Conservation (phyloP, 2,329 filamentous ascomycete genomes). For the Colletotrichum cordylinicola region DNA sequence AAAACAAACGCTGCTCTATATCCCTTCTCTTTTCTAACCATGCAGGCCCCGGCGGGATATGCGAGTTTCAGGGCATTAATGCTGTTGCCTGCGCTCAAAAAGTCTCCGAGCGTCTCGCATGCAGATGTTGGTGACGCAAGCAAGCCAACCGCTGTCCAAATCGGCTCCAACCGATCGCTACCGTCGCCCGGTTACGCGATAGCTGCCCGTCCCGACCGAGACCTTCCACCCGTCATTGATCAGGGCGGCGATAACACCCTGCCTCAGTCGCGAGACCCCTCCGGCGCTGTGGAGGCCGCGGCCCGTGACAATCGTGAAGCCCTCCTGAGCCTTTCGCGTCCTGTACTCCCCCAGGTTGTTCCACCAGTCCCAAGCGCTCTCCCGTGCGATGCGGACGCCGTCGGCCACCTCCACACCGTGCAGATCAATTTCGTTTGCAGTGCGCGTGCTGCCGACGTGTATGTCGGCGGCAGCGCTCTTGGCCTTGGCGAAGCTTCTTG, state of each 20-base stretch:
- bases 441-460: conserved; percentile 73
- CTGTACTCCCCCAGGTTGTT: conserved; percentile 69
- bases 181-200: conserved; percentile 69
- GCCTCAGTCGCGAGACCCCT: conserved; percentile 77
- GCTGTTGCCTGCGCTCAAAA: conserved; percentile 1
- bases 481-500: conserved; percentile 61
- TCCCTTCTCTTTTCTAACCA: background rate
- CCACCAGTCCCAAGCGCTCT: conserved; percentile 79
- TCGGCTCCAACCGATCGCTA: conserved; percentile 24
- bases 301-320: conserved; percentile 82
- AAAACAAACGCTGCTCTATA: background rate
- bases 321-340: conserved; percentile 52
- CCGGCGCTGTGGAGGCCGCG: conserved; percentile 78
- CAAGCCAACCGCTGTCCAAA: background rate
- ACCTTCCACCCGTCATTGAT: conserved; percentile 84
- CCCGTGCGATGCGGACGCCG: conserved; percentile 77
- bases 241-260: conserved; percentile 79
- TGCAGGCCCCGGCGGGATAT: background rate
- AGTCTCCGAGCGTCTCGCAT: background rate
- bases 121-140: background rate
- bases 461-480: conserved; percentile 72
- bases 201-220: conserved; percentile 72
- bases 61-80: background rate
- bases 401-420: conserved; percentile 85
- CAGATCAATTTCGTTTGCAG: conserved; percentile 69